phyloP scores from a whole-genome alignment of 179 eudicot species.

The Spinacia oleracea region DNA sequence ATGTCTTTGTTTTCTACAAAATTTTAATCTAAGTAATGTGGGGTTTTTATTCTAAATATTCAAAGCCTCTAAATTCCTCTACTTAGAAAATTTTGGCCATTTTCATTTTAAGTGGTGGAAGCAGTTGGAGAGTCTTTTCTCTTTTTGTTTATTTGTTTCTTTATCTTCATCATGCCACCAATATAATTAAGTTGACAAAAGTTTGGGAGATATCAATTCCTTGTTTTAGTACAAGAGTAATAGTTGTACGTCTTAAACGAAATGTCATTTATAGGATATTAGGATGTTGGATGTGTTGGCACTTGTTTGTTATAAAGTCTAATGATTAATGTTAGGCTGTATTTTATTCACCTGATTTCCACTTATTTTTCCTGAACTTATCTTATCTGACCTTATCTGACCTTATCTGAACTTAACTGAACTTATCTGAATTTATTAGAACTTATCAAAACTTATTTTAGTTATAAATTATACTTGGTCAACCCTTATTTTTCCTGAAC shows the following conservation, averaged over 20 bases:
- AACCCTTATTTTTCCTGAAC: too few relatives aligned
- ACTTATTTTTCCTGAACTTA: too few relatives aligned
- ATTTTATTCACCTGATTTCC: too few relatives aligned
- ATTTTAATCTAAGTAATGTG: not conserved
- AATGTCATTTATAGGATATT: not conserved
- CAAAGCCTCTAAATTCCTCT: conserved; percentile 11
- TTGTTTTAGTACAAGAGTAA: not conserved
- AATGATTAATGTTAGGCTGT: too few relatives aligned
- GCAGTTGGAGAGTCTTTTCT: conserved; percentile 36
- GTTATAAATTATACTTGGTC: too few relatives aligned
- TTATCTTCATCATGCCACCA: conserved; percentile 18
- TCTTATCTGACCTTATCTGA: too few relatives aligned
- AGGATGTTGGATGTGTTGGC: not conserved
- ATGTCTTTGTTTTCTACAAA: not conserved
- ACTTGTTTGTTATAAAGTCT: not conserved
- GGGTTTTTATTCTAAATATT: conserved; percentile 4
- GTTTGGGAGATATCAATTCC: not conserved
- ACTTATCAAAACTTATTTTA: too few relatives aligned
- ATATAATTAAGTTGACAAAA: conserved; percentile 14
- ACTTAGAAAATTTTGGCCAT: conserved; percentile 31
- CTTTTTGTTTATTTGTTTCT: conserved; percentile 7
- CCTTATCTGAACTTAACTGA: too few relatives aligned
- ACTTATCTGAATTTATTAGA: too few relatives aligned
- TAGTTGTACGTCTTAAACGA: not conserved
- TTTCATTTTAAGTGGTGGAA: conserved; percentile 28